These are phyloP conservation scores for Panaeolus cyanescens DNA, from an alignment of 768 basidiomycete species.

Conservation along the genomic window DNA sequence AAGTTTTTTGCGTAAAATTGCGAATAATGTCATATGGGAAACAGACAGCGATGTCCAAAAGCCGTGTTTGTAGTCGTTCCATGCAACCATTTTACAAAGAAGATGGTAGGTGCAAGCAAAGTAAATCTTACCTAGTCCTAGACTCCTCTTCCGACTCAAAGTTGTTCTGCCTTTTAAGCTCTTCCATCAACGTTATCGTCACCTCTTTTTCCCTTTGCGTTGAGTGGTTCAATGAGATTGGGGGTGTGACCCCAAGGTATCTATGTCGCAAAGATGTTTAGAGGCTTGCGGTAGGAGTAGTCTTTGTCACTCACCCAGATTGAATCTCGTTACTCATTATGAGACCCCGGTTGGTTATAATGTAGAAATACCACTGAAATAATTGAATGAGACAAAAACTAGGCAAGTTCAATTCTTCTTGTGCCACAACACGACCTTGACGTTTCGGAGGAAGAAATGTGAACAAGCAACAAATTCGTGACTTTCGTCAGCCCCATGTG, in stretches of 20 bases:
- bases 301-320: constrained; percentile 18
- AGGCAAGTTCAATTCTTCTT: neutral
- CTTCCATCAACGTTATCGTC: constrained; percentile 84
- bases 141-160: constrained; percentile 92
- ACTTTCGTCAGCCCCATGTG: neutral
- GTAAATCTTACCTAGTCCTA: constrained; percentile 71
- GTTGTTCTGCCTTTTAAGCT: constrained; percentile 80
- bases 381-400: neutral
- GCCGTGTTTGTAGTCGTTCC: neutral
- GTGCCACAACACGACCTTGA: neutral
- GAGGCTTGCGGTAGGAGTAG: neutral
- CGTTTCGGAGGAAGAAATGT: neutral
- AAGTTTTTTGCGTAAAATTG: neutral
- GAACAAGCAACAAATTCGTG: neutral
- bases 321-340: constrained; percentile 22
- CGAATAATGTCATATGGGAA: constrained; percentile 4
- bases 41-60: neutral
- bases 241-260: constrained; percentile 82
- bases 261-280: constrained; percentile 36
- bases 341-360: neutral
- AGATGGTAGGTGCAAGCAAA: neutral
- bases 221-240: constrained; percentile 78
- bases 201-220: constrained; percentile 81
- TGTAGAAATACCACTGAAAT: neutral
- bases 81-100: neutral